A percentile compares a stretch with the other conserved stretches of the same genome.
Conservation (phyloP, 1,284 basidiomycete species). For the Cystobasidium pallidum region DNA sequence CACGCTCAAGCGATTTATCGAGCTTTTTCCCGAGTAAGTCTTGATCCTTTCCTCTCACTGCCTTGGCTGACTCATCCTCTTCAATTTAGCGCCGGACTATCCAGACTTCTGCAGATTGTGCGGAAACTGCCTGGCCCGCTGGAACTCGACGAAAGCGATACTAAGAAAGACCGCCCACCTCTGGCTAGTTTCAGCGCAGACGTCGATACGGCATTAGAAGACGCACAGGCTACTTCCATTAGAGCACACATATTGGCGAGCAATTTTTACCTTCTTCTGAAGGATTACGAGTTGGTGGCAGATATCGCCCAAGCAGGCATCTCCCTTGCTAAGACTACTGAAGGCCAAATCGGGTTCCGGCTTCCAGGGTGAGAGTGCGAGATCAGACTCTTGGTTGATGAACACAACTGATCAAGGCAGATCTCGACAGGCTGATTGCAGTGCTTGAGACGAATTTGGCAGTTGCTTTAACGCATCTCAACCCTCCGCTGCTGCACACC, state of each 20-base stretch:
- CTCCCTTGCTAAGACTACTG: conserved; percentile 64
- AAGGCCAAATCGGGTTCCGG: conserved; percentile 65
- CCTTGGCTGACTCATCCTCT: not conserved
- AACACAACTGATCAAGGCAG: conserved; percentile 57
- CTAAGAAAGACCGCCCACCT: conserved; percentile 59
- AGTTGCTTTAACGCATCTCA: conserved; percentile 78
- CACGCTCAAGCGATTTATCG: conserved; percentile 68
- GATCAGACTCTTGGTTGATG: conserved; percentile 44
- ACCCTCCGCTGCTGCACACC: conserved; percentile 84
- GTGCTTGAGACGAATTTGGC: conserved; percentile 68
- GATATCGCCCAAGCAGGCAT: conserved; percentile 72
- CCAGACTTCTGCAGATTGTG: conserved; percentile 32
- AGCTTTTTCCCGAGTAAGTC: conserved; percentile 67
- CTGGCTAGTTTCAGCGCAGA: conserved; percentile 41
- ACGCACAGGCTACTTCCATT: conserved; percentile 47
- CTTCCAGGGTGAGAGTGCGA: conserved; percentile 60
- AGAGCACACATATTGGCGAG: conserved; percentile 64
- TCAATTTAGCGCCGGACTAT: conserved; percentile 44
- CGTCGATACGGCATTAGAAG: conserved; percentile 61
- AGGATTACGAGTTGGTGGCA: conserved; percentile 76
- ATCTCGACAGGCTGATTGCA: conserved; percentile 32
- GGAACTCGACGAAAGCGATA: conserved; percentile 1
- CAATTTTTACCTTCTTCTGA: conserved; percentile 65
- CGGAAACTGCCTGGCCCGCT: conserved; percentile 13
- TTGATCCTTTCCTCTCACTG: conserved; percentile 2